Base-by-base conservation (phyloP, 257 asterid species). In the Ilex asprella region DNA sequence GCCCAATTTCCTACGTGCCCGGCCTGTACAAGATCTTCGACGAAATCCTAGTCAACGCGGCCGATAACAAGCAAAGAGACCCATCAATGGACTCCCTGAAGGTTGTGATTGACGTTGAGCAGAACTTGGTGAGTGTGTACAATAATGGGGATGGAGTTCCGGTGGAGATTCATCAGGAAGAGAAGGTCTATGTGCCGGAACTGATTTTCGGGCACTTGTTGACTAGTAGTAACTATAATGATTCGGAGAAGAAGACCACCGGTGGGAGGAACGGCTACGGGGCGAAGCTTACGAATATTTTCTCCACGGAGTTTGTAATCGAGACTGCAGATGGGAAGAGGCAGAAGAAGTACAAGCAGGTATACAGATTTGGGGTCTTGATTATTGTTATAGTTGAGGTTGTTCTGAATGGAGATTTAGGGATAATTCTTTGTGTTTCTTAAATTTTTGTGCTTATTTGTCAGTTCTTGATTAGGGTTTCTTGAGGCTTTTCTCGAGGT, bases 231-330 rank as follows among this genome's bases (percentile, higher is more conserved):
- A 93, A 93, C 41, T 93, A 93, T 15, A 95, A 93, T 53, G 99
- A 89, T 70, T 70, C 79, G 4, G 90, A 73, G 79, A 93, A 89
- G 88, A 93, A 93, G 82, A 93, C 99, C 1, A 87, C 95, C 0
- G 99, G 99, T 30, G 97, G 99, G 47, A 84, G 99, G 65, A 93
- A 93, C 21, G 99, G 99, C 5, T 89, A 87, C 31, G 99, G 99
- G 0, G 99, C 99, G 2, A 93, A 93, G 73, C 88, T 93, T 67
- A 89, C 97, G 0, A 93, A 93, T 62, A 93, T 93, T 39, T 93
- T 93, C 64, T 93, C 97, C 1, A 85, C 85, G 0, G 97, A 93
- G 69, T 93, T 93, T 63, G 73, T 89, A 16, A 88, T 93, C 9
- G 97, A 93, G 76, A 93, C 97, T 59, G 97, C 97, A 3, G 99